These are phyloP conservation scores for Exophiala sp. DNA, from an alignment of 2,329 filamentous ascomycete genomes.

Conservation along the genomic window DNA sequence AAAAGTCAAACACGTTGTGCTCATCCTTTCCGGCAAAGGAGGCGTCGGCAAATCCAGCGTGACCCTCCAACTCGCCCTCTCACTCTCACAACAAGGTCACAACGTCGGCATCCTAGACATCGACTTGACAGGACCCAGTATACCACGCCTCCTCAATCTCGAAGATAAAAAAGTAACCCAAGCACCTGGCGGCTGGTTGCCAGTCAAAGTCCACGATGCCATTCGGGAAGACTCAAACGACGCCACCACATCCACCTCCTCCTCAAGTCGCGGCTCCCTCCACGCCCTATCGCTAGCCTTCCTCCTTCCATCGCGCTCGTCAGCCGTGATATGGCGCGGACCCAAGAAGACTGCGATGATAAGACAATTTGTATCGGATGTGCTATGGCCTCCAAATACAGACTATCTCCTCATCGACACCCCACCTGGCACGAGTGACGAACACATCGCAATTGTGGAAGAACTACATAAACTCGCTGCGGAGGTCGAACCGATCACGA, in stretches of 20 bases:
- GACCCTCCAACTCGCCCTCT: slow-evolving; percentile 92
- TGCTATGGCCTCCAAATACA: slow-evolving; percentile 75
- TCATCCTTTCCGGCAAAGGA: slow-evolving; percentile 90
- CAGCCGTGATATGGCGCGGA: slow-evolving; percentile 94
- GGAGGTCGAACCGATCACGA: slow-evolving; percentile 23
- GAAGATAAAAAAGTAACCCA: slow-evolving; percentile 88
- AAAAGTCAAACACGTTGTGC: slow-evolving; percentile 22
- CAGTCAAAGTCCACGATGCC: slow-evolving; percentile 74
- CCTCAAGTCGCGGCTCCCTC: slow-evolving; percentile 36
- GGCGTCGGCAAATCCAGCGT: slow-evolving; percentile 97
- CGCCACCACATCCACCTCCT: background rate
- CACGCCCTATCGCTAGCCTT: slow-evolving; percentile 91
- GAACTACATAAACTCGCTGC: slow-evolving; percentile 60
- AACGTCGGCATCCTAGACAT: slow-evolving; percentile 94
- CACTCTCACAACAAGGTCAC: slow-evolving; percentile 77
- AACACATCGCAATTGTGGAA: slow-evolving; percentile 93
- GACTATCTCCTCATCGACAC: slow-evolving; percentile 95
- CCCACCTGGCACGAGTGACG: slow-evolving; percentile 91
- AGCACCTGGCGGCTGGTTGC: slow-evolving; percentile 86
- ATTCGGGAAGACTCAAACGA: background rate
- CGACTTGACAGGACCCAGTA: slow-evolving; percentile 92
- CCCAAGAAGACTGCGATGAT: slow-evolving; percentile 99
- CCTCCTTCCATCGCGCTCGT: slow-evolving; percentile 73
- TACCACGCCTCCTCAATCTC: slow-evolving; percentile 89
- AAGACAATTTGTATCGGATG: slow-evolving; percentile 88